A percentile compares a stretch with the other conserved stretches of the same genome.
These are phyloP conservation scores for Biscogniauxia marginata DNA, from an alignment of 2,329 filamentous ascomycete genomes.

Conservation along the genomic window DNA sequence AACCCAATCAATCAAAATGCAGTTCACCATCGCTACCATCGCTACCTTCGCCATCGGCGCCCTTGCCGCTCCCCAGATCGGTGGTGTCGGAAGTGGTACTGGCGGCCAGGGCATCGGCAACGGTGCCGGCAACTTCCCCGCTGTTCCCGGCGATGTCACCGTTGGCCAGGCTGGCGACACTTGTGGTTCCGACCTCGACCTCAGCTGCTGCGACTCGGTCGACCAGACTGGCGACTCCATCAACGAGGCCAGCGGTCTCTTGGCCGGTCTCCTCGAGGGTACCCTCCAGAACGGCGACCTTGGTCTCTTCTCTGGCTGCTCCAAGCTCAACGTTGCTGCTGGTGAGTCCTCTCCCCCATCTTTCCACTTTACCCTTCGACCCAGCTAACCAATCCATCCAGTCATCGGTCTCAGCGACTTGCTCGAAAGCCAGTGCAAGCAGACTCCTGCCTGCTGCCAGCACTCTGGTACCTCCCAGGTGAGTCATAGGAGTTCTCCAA, in stretches of 20 bases:
- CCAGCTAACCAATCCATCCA: slow-evolving; percentile 1
- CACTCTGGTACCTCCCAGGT: slow-evolving; percentile 27
- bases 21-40: slow-evolving; percentile 37
- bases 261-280: slow-evolving; percentile 26
- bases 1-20: slow-evolving; percentile 38
- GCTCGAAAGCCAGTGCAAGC: slow-evolving; percentile 31
- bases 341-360: slow-evolving; percentile 15
- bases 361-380: not conserved
- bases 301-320: slow-evolving; percentile 32
- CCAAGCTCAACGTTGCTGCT: slow-evolving; percentile 29
- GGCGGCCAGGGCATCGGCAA: not conserved
- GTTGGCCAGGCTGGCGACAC: slow-evolving; percentile 29
- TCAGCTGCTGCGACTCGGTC: slow-evolving; percentile 35
- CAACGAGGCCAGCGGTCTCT: slow-evolving; percentile 24
- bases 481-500: slow-evolving; percentile 4
- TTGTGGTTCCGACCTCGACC: slow-evolving; percentile 29
- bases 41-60: slow-evolving; percentile 36
- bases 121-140: slow-evolving; percentile 6
- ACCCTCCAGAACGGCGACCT: slow-evolving; percentile 20
- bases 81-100: not conserved
- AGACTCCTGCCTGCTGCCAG: slow-evolving; percentile 34
- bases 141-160: slow-evolving; percentile 23
- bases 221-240: slow-evolving; percentile 26
- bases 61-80: slow-evolving; percentile 22
- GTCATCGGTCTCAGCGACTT: slow-evolving; percentile 28